Evolutionary conservation across 202 grass and related monocot genomes (phyloP).

Genomic region (Digitaria exilis): DNA sequence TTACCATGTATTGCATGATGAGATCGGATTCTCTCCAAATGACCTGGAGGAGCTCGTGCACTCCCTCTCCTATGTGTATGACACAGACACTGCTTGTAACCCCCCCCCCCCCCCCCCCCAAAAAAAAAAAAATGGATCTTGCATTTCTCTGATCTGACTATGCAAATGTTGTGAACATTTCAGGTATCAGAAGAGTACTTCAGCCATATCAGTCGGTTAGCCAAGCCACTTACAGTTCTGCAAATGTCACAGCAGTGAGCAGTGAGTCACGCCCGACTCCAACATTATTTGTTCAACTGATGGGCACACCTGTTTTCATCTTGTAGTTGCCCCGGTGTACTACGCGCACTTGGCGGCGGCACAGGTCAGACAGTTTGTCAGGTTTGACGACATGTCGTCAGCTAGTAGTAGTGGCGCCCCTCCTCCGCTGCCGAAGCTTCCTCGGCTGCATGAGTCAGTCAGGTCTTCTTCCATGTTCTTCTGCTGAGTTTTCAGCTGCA

Average conservation of each 20-base stretch:
- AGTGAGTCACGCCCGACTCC: neutral
- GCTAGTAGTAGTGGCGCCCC: neutral
- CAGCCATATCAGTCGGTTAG: constrained; percentile 63
- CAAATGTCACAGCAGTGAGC: neutral
- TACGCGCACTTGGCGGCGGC: constrained; percentile 42
- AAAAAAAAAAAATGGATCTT: neutral
- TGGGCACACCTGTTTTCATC: neutral
- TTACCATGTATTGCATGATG: constrained; percentile 79
- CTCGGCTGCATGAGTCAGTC: constrained; percentile 31
- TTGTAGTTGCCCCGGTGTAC: constrained; percentile 48
- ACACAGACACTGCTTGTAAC: neutral
- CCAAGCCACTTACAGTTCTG: neutral
- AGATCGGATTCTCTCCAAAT: constrained; percentile 65
- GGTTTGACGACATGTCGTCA: constrained; percentile 50
- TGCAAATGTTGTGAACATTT: neutral
- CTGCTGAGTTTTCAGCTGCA: neutral
- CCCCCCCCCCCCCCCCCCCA: too few relatives aligned
- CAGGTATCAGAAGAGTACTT: constrained; percentile 55
- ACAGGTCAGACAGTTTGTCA: constrained; percentile 57
- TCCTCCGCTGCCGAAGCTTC: constrained; percentile 18
- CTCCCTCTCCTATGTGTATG: constrained; percentile 73
- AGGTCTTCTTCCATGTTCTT: neutral
- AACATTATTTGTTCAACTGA: neutral
- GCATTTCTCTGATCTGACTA: neutral
- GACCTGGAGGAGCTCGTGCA: constrained; percentile 75